A percentile compares a stretch with the other conserved stretches of the same genome.
These are phyloP conservation scores for Madurella fahalii DNA, from an alignment of 2,329 filamentous ascomycete genomes.

Conservation along the genomic window DNA sequence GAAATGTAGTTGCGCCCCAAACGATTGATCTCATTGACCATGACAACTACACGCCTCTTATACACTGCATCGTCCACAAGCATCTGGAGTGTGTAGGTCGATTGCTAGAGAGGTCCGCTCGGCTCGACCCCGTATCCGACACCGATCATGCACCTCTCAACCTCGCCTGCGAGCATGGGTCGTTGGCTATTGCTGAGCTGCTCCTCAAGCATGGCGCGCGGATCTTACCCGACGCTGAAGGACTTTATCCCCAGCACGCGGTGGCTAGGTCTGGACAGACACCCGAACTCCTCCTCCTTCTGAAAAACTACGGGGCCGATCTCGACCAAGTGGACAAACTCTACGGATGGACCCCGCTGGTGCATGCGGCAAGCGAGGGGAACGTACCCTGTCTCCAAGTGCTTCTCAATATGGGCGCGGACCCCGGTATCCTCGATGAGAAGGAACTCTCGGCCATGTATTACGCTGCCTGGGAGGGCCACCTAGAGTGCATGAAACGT, in stretches of 20 bases:
- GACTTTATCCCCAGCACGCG: slow-evolving; percentile 93
- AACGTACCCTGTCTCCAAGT: slow-evolving; percentile 84
- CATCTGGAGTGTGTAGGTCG: slow-evolving; percentile 75
- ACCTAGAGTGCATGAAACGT: slow-evolving; percentile 89
- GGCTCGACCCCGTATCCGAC: slow-evolving; percentile 79
- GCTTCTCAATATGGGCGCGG: slow-evolving; percentile 72
- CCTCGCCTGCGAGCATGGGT: slow-evolving; percentile 90
- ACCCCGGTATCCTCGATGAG: slow-evolving; percentile 79
- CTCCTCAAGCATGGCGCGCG: slow-evolving; percentile 75
- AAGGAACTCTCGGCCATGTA: slow-evolving; percentile 94
- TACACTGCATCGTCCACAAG: slow-evolving; percentile 89
- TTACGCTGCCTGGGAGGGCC: slow-evolving; percentile 97
- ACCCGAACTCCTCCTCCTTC: slow-evolving; percentile 70
- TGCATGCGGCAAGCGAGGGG: slow-evolving; percentile 94
- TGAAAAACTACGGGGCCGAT: slow-evolving; percentile 83
- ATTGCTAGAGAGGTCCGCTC: slow-evolving; percentile 72
- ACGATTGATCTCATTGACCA: slow-evolving; percentile 89
- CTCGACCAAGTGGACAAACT: slow-evolving; percentile 91
- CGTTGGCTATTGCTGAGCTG: slow-evolving; percentile 76
- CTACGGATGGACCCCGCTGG: slow-evolving; percentile 94
- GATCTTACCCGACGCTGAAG: slow-evolving; percentile 92
- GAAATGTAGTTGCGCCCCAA: slow-evolving; percentile 54
- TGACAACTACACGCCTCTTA: slow-evolving; percentile 94
- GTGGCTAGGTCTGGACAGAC: slow-evolving; percentile 85
- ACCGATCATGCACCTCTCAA: slow-evolving; percentile 93